These are phyloP conservation scores for Pseudognaphalium luteoalbum DNA, from an alignment of 129 eudicot species.

Conservation along the genomic window DNA sequence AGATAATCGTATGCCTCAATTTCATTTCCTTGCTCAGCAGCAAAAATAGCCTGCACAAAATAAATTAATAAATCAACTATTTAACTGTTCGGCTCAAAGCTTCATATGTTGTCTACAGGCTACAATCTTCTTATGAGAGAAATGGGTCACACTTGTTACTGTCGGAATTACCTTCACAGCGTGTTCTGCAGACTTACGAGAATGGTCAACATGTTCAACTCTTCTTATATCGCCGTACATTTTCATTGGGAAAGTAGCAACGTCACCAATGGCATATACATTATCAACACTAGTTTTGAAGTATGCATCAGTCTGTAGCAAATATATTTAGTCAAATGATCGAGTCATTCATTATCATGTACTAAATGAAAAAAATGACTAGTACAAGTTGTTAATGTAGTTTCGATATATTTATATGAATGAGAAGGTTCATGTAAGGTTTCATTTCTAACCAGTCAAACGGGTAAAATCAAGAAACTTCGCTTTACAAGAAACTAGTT, in stretches of 20 bases:
- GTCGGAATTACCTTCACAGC: constrained; percentile 47
- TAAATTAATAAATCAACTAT: too few relatives aligned
- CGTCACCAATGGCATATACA: constrained; percentile 88
- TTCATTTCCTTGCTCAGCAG: constrained; percentile 52
- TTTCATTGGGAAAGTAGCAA: constrained; percentile 85
- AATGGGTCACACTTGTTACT: background rate
- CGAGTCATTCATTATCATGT: background rate
- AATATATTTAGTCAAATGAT: background rate
- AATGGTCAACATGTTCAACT: constrained; percentile 86
- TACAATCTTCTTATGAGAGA: background rate
- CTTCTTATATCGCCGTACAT: constrained; percentile 64
- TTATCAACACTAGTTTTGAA: constrained; percentile 65
- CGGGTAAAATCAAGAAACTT: background rate
- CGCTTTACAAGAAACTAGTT: background rate
- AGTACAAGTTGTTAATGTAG: background rate
- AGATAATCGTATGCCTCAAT: constrained; percentile 22
- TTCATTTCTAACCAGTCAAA: too few relatives aligned
- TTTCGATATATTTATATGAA: background rate
- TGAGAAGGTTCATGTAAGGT: background rate
- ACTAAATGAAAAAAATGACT: background rate
- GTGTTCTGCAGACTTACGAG: constrained; percentile 89
- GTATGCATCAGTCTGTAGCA: constrained; percentile 65
- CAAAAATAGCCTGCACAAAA: constrained; percentile 21
- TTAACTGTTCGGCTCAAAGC: background rate
- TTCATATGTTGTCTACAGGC: background rate